These are phyloP conservation scores for Aureobasidium sp. DNA, from an alignment of 2,329 filamentous ascomycete species.

Conservation along the genomic window DNA sequence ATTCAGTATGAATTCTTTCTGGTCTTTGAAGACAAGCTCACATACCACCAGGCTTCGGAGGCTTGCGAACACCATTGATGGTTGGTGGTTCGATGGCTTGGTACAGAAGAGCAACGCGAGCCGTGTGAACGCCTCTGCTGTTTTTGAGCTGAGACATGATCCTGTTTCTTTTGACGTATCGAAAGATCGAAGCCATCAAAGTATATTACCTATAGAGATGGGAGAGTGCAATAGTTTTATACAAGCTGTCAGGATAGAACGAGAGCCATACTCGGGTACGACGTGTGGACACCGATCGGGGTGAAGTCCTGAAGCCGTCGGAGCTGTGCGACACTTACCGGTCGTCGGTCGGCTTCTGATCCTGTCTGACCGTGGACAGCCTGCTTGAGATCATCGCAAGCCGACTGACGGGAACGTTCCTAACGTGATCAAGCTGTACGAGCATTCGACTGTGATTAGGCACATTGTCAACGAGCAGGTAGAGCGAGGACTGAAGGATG, in stretches of 20 bases:
- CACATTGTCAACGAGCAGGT: neutral
- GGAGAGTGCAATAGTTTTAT: neutral
- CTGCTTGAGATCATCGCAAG: too few relatives aligned
- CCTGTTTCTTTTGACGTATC: neutral
- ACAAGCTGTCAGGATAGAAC: neutral
- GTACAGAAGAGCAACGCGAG: slow-evolving; percentile 39
- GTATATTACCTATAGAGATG: neutral
- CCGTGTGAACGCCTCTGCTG: neutral
- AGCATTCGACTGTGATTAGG: neutral
- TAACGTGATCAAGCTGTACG: neutral
- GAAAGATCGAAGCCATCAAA: neutral
- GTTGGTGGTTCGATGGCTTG: slow-evolving; percentile 42
- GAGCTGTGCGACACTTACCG: neutral
- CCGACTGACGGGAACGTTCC: too few relatives aligned
- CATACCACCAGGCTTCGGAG: slow-evolving; percentile 42
- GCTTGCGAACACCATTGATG: slow-evolving; percentile 43
- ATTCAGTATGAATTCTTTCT: neutral
- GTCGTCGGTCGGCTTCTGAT: neutral
- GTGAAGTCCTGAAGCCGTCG: neutral
- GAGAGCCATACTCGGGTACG: neutral
- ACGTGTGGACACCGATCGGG: neutral
- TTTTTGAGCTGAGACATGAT: neutral
- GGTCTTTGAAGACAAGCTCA: too few relatives aligned
- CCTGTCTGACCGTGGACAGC: neutral
- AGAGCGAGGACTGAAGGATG: neutral